Evolutionary conservation across 139 green algal species (phyloP), one percentile per base, ranked within the genome.

Genomic region (Gonium pectorale): DNA sequence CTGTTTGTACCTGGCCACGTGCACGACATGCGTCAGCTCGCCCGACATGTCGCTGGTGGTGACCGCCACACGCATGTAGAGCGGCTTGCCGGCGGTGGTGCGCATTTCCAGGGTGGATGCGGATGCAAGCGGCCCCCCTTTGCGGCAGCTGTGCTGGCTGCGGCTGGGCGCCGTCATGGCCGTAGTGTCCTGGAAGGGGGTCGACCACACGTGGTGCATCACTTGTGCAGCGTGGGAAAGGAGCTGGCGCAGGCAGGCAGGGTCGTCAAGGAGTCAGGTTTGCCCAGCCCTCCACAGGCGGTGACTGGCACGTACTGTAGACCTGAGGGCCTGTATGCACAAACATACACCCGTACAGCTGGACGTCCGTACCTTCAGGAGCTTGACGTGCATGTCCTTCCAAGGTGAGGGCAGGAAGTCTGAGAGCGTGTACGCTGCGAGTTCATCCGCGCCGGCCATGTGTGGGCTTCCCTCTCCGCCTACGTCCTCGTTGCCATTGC

Each of bases 341-440:
- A n/a, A n/a, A n/a, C n/a, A n/a, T n/a, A n/a, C n/a, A n/a, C n/a
- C n/a, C n/a, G n/a, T n/a, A n/a, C n/a, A n/a, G n/a, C n/a, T n/a
- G n/a, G n/a, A n/a, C n/a, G n/a, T n/a, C n/a, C 73, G 1, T 7
- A 82, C 74, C 74, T 51, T 46, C 1, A 83, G 60, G 26, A 64
- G 35, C 26, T 73, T 73, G n/a, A 29, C 17, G 43, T 83, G 77
- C 77, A 73, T 73, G 19, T 83, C 77, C 33, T 83, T 83, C 77
- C 77, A 83, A 0, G 60, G 77, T 24, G 77, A 3, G 4, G 62
- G 43, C 41, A 83, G 44, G 77, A 83, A 72, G 26, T 83, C 77
- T 3, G 7, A 40, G 31, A 83, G 27, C 7, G 60, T 64, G 35
- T 37, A 83, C 29, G 21, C 44, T 2, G 43, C 21, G n/a, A 83